Percentiles rank a stretch among this genome's conserved stretches.
These are phyloP conservation scores for Neoarthrinium moseri DNA, from an alignment of 2,329 filamentous ascomycete species.

Conservation along the genomic window DNA sequence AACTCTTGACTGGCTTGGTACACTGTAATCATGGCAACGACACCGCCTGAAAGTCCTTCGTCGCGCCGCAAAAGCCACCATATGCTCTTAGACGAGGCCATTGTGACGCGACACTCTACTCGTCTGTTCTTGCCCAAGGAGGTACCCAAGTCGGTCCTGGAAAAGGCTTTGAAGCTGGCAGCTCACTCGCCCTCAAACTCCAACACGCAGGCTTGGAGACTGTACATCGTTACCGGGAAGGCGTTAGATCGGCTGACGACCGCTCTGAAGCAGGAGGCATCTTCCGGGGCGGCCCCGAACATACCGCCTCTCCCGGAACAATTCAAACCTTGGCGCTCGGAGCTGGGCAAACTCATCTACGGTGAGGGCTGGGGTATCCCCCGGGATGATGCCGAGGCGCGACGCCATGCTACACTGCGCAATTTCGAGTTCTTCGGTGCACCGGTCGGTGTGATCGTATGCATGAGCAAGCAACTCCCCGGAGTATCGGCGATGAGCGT, in stretches of 20 bases:
- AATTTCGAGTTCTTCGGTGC: constrained; percentile 23
- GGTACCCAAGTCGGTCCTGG: constrained; percentile 10
- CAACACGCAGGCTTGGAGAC: constrained; percentile 19
- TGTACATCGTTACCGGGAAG: constrained; percentile 13
- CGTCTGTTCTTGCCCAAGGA: constrained; percentile 12
- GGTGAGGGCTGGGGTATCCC: constrained; percentile 16
- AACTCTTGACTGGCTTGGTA: background rate
- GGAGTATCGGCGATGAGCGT: constrained; percentile 14
- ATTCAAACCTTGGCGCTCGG: constrained; percentile 11
- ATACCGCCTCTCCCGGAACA: constrained; percentile 8
- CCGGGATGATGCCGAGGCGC: constrained; percentile 13
- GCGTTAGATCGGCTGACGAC: constrained; percentile 11
- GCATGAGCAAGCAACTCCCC: constrained; percentile 14
- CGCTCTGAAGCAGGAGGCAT: constrained; percentile 7
- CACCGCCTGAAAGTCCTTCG: background rate
- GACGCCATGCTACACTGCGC: constrained; percentile 13
- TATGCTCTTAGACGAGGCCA: constrained; percentile 17
- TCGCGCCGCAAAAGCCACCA: background rate
- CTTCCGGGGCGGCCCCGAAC: background rate
- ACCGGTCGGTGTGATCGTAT: constrained; percentile 15
- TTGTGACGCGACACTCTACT: constrained; percentile 15
- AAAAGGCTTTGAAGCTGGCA: constrained; percentile 12
- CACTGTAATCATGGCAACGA: background rate
- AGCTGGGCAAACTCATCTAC: constrained; percentile 16
- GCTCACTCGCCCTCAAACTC: constrained; percentile 17